A percentile compares a stretch with the other conserved stretches of the same genome.
These are phyloP conservation scores for Melanomma pulvis-pyrius DNA, from an alignment of 495 filamentous ascomycete species.

Conservation along the genomic window DNA sequence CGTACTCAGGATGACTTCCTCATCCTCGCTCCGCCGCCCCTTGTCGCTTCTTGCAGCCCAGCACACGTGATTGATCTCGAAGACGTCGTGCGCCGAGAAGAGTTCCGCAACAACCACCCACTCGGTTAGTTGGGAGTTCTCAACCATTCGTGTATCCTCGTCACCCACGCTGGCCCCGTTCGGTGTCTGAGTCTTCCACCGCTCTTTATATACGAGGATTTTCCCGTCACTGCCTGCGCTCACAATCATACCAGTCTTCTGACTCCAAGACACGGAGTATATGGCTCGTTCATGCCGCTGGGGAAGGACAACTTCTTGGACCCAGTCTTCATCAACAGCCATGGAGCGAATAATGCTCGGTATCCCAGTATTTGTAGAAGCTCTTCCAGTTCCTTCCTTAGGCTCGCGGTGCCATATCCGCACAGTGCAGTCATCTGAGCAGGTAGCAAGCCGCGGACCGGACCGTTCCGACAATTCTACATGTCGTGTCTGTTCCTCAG, in stretches of 20 bases:
- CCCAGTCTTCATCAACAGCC: conserved; percentile 77
- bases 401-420: conserved; percentile 73
- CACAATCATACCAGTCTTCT: conserved; percentile 69
- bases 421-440: conserved; percentile 76
- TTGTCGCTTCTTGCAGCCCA: conserved; percentile 63
- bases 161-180: conserved; percentile 42
- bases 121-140: conserved; percentile 47
- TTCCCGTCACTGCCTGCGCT: conserved; percentile 85
- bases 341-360: conserved; percentile 80
- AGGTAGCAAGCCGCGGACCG: conserved; percentile 71
- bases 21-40: conserved; percentile 33
- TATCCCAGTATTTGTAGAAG: conserved; percentile 47
- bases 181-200: conserved; percentile 47
- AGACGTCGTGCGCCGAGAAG: conserved; percentile 79
- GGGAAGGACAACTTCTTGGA: conserved; percentile 70
- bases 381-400: conserved; percentile 53
- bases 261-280: conserved; percentile 82
- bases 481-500: conserved; percentile 46
- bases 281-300: conserved; percentile 74
- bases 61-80: conserved; percentile 86
- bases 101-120: conserved; percentile 71
- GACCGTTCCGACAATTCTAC: conserved; percentile 49
- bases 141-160: background rate
- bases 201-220: conserved; percentile 76
- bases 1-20: conserved; percentile 67